Evolutionary conservation across 306 rosid genomes (phyloP), one percentile per base, ranked within the genome.

Genomic region (Castanea crenata): DNA sequence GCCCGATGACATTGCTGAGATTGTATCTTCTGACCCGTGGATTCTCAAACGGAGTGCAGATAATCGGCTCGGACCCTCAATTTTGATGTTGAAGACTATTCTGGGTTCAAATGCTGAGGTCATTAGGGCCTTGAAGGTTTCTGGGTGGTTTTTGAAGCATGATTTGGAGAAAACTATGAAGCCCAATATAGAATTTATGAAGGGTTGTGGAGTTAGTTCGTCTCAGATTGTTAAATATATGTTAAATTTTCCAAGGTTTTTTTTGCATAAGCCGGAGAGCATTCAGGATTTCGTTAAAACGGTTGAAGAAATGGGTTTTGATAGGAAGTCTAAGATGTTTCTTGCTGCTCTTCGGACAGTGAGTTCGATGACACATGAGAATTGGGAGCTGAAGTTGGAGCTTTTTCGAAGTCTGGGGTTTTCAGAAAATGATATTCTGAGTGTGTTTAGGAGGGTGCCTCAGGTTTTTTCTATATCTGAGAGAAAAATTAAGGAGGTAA

Each of bases 121-220:
- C 5, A 55, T 27, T 49, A 81, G 54, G 80, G 74, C 74, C 74
- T 76, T 87, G 31, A 83, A 69, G 85, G 0, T 13, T 34, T 38
- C 64, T 52, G 46, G 75, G 31, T 19, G 86, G 73, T 67, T 68
- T 76, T 73, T 81, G 35, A 74, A 69, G 18, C 29, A 55, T 34
- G 88, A 81, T 64, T 69, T 84, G 76, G 81, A 81, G 74, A 84
- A 63, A 76, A 73, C 72, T 16, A 11, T 87, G 86, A 8, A 62
- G 73, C 84, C 83, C 44, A 84, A 75, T 20, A 70, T 84, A 5
- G 88, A 79, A 78, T 57, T 71, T 70, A 23, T 76, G 69, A 41
- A 62, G 79, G 65, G 74, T 51, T 73, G 57, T 31, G 90, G 86
- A 23, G 70, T 82, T 23, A 46, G 80, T 41, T 76, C 38, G 5